Base-by-base conservation (phyloP, 495 filamentous ascomycete species). In the Evansstolkia leycettana region DNA sequence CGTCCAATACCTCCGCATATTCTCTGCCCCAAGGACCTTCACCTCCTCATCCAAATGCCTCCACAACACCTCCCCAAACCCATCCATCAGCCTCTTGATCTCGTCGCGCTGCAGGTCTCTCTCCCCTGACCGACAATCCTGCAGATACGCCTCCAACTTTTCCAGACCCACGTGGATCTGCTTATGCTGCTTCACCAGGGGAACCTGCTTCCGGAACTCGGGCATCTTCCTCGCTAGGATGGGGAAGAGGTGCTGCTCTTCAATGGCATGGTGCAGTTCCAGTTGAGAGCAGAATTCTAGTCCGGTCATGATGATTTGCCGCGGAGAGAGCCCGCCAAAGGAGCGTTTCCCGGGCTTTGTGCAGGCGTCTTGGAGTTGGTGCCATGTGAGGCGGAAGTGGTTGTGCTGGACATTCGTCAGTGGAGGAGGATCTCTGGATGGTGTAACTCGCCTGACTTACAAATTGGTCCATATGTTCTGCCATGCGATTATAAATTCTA, bases 1-100 rank as follows among this genome's bases (percentile, higher is more conserved):
- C 0, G 65, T 78, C 84, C 84, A 95, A 55, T 80, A 85, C 47
- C 69, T 74, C 47, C 85, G 67, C 88, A 95, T 93, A 52, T 86
- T 89, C 50, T 90, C 83, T 29, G 85, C 81, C 3, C 72, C 69
- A 2, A 89, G 52, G 18, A 75, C 70, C 45, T 63, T 42, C 3
- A 87, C 80, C 62, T 87, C 83, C 38, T 85, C 68, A 41, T 82
- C 76, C 34, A 89, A 52, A 64, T 89, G 83, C 32, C 46, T 58
- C 74, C 81, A 78, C 26, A 89, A 48, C 33, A 86, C 79, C 13
- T 65, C 58, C n/a, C 76, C 71, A 52, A 76, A 79, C 4, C 38
- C 42, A 25, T 78, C 75, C 79, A 93, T 78, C 46, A 82, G 63
- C 33, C 53, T 58, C 58, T 78, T 80, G 57, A 93, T 42, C 51